Evolutionary conservation across 352 stramenopile genomes (phyloP).

Genomic region (Lagenidium giganteum): DNA sequence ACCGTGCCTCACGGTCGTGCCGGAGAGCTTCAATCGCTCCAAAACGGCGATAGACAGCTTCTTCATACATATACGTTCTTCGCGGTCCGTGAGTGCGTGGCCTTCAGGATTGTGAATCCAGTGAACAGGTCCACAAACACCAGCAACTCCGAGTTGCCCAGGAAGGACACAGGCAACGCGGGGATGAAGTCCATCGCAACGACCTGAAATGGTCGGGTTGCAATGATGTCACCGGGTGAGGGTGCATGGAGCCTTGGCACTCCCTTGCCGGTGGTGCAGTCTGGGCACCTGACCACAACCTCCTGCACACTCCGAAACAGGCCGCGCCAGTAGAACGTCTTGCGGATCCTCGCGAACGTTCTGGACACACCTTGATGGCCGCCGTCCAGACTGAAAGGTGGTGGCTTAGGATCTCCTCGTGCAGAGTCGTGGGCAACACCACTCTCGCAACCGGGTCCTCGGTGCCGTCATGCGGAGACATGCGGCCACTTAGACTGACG

Average conservation of each 20-base stretch:
- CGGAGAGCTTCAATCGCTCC: slow-evolving; percentile 10
- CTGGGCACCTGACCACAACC: slow-evolving; percentile 4
- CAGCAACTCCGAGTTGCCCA: background rate
- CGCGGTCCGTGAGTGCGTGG: background rate
- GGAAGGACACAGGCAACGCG: background rate
- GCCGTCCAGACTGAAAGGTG: slow-evolving; percentile 15
- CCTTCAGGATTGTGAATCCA: background rate
- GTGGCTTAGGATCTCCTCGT: slow-evolving; percentile 10
- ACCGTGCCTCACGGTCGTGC: slow-evolving; percentile 13
- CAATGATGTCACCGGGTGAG: background rate
- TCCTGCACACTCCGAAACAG: slow-evolving; percentile 6
- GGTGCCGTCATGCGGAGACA: too few relatives aligned
- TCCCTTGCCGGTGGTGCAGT: slow-evolving; percentile 19
- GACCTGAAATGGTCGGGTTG: slow-evolving; percentile 1
- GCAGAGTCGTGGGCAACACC: slow-evolving; percentile 11
- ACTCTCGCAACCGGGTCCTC: too few relatives aligned
- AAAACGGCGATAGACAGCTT: slow-evolving; percentile 8
- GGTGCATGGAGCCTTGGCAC: background rate
- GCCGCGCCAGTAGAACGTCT: slow-evolving; percentile 9
- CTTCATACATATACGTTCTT: background rate
- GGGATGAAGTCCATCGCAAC: background rate
- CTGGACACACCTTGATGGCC: slow-evolving; percentile 15
- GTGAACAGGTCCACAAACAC: background rate
- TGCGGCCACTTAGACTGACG: too few relatives aligned
- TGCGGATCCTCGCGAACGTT: slow-evolving; percentile 4